Percentiles rank a stretch among this genome's conserved stretches.
phyloP scores from a whole-genome alignment of 768 basidiomycete species.

The Pleurotus eryngii region DNA sequence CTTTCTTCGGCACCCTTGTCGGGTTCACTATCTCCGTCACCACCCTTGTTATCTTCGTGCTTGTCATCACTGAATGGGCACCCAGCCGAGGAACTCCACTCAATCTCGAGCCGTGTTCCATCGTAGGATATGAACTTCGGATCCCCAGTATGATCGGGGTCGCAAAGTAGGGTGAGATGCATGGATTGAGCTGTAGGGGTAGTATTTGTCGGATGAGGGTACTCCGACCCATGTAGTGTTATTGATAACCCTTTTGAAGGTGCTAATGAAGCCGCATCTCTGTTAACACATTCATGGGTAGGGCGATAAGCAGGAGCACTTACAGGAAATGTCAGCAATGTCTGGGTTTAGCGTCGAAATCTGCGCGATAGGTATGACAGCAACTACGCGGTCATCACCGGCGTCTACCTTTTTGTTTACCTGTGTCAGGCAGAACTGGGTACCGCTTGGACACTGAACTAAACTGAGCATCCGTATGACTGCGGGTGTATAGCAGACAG shows the following conservation, averaged over 20 bases:
- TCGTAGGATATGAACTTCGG: constrained; percentile 63
- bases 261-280: constrained; percentile 19
- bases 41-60: constrained; percentile 19
- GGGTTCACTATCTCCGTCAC: constrained; percentile 41
- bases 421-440: constrained; percentile 71
- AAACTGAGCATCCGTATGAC: not conserved
- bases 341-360: constrained; percentile 29
- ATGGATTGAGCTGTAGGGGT: constrained; percentile 53
- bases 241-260: constrained; percentile 56
- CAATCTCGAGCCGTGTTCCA: constrained; percentile 46
- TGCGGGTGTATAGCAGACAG: constrained; percentile 9
- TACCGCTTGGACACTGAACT: constrained; percentile 61
- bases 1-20: constrained; percentile 23
- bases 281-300: constrained; percentile 11
- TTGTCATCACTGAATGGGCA: constrained; percentile 40
- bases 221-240: constrained; percentile 55
- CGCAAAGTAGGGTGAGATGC: constrained; percentile 60
- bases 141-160: constrained; percentile 32
- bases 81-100: constrained; percentile 62
- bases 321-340: constrained; percentile 36
- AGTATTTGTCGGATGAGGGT: constrained; percentile 47
- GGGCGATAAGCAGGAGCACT: constrained; percentile 12
- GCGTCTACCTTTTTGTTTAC: constrained; percentile 52
- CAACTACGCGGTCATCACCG: constrained; percentile 57
- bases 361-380: constrained; percentile 74